Percentiles rank a stretch among this genome's conserved stretches.
Conservation (phyloP, 2,329 filamentous ascomycete species). For the Scedosporium minutisporum region DNA sequence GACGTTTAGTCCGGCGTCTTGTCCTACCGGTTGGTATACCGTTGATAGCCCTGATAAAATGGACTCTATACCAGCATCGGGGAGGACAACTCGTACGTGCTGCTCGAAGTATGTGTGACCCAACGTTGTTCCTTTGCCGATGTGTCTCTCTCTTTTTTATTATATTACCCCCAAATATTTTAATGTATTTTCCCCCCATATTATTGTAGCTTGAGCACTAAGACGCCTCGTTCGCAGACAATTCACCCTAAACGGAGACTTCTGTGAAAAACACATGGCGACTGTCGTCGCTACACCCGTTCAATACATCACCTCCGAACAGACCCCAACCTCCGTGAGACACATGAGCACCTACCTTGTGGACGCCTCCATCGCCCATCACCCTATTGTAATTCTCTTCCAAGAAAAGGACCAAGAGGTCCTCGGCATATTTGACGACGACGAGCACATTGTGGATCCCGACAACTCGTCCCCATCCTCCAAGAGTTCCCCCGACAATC, state of each 20-base stretch:
- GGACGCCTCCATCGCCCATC: constrained; percentile 26
- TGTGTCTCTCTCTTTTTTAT: not conserved
- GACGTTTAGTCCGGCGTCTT: constrained; percentile 29
- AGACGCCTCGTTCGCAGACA: constrained; percentile 16
- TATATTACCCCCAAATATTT: not conserved
- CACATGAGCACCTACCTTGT: constrained; percentile 22
- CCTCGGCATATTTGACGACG: constrained; percentile 23
- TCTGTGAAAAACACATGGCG: constrained; percentile 24
- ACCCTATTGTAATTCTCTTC: constrained; percentile 27
- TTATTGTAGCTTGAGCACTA: not conserved
- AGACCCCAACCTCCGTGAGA: constrained; percentile 15
- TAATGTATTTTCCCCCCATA: not conserved
- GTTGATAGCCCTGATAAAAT: constrained; percentile 17
- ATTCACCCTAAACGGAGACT: constrained; percentile 22
- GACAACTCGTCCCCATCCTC: not conserved
- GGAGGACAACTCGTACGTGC: constrained; percentile 29
- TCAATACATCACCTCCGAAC: constrained; percentile 24
- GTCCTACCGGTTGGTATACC: constrained; percentile 30
- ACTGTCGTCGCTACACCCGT: constrained; percentile 25
- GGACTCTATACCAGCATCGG: constrained; percentile 16
- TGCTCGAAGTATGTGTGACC: constrained; percentile 27
- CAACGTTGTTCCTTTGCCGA: too few species aligned
- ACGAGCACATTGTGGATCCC: constrained; percentile 9
- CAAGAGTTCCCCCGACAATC: not conserved
- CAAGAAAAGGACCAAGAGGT: constrained; percentile 23